These are phyloP conservation scores for Botrytis deweyae DNA, from an alignment of 2,329 filamentous ascomycete species.

Conservation along the genomic window DNA sequence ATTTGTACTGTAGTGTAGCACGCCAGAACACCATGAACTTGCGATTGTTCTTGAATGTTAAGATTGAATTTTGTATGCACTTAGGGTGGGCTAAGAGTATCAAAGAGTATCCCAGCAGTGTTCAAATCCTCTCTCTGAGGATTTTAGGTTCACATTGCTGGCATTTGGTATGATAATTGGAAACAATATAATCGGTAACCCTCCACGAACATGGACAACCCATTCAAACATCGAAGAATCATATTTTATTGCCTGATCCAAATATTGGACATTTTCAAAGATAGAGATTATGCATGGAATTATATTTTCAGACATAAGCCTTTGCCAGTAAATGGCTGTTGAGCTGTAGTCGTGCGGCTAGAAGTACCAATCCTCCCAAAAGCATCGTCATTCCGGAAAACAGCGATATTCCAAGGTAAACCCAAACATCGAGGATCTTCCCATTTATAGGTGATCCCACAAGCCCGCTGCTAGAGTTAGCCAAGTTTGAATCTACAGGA, in stretches of 20 bases:
- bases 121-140: neutral
- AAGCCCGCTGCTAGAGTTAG: slow-evolving; percentile 24
- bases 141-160: neutral
- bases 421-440: slow-evolving; percentile 26
- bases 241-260: neutral
- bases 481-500: neutral
- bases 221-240: neutral
- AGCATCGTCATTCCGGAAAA: slow-evolving; percentile 32
- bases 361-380: slow-evolving; percentile 26
- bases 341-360: slow-evolving; percentile 26
- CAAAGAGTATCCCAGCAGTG: neutral
- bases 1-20: neutral
- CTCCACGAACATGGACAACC: neutral
- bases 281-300: neutral
- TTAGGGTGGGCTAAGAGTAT: neutral
- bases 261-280: fast-evolving
- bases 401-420: slow-evolving; percentile 31
- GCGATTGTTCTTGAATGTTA: neutral
- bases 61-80: neutral
- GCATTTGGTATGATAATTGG: neutral
- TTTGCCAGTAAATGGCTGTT: slow-evolving; percentile 25
- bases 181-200: neutral
- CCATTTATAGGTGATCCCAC: slow-evolving; percentile 33
- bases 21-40: neutral
- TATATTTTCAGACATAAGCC: neutral